phyloP scores from a whole-genome alignment of 495 filamentous ascomycete genomes.

The Diplogelasinospora grovesii region DNA sequence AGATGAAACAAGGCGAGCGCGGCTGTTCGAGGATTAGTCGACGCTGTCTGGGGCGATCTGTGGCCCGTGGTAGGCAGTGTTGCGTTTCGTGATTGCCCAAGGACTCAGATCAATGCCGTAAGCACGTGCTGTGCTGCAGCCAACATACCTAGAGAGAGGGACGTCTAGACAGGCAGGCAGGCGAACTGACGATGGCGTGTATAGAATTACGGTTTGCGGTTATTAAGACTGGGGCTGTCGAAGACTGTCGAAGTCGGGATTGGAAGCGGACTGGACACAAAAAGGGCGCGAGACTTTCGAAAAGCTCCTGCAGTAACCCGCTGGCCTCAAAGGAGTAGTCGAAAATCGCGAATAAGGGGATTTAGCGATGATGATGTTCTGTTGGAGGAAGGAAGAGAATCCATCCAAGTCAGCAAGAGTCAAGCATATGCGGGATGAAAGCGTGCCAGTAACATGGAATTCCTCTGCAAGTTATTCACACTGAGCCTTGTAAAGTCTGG shows the following conservation, averaged over 20 bases:
- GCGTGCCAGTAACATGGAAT: too few species aligned
- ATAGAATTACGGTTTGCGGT: constrained; percentile 4
- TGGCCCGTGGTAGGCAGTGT: constrained; percentile 19
- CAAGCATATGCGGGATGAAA: constrained; percentile 5
- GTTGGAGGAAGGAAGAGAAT: constrained; percentile 3
- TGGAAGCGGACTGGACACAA: constrained; percentile 28
- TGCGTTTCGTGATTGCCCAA: constrained; percentile 22
- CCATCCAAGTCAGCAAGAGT: constrained; percentile 25
- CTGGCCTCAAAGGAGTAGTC: constrained; percentile 80
- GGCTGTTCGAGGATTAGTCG: constrained; percentile 25
- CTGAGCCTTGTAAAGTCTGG: too few species aligned
- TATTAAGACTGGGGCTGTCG: constrained; percentile 20
- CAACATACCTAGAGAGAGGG: constrained; percentile 7
- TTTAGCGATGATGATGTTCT: constrained; percentile 22
- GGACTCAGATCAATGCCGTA: constrained; percentile 17
- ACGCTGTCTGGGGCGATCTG: constrained; percentile 16
- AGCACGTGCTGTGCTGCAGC: too few species aligned
- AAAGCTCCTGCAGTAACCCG: constrained; percentile 83
- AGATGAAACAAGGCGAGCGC: constrained; percentile 30
- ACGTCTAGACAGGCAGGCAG: neutral
- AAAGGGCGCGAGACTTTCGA: constrained; percentile 34
- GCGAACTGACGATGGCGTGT: constrained; percentile 3
- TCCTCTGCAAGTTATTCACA: too few species aligned
- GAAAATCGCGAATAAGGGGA: constrained; percentile 31
- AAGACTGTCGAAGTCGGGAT: constrained; percentile 36